Conservation (phyloP, 225 moss, liverwort and hornwort genomes). For the Bryoerythrophyllum caledonicum region DNA sequence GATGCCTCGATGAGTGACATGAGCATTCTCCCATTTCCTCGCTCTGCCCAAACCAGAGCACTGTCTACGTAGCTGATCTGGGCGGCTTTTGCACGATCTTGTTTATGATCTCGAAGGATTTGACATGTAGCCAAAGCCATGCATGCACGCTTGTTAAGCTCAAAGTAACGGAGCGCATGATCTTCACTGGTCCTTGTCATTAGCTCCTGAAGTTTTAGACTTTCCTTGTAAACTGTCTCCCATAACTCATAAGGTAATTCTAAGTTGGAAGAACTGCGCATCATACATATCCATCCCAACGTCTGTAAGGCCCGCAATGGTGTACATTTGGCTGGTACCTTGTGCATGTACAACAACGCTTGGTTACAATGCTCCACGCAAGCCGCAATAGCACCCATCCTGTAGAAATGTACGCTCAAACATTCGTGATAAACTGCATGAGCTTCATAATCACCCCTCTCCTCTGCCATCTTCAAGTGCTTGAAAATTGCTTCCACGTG, state of each 20-base stretch:
- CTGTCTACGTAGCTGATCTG: neutral
- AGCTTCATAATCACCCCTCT: neutral
- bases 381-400: neutral
- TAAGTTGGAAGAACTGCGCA: too few species aligned
- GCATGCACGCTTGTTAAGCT: neutral
- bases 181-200: constrained; percentile 13
- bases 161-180: constrained; percentile 26
- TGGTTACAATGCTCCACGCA: neutral
- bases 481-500: too few species aligned
- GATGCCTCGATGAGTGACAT: constrained; percentile 27
- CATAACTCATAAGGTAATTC: neutral
- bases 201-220: neutral
- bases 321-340: neutral
- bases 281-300: constrained; percentile 20
- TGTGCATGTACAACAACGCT: neutral
- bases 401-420: neutral
- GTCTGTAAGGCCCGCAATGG: neutral
- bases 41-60: constrained; percentile 22
- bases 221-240: neutral
- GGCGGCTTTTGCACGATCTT: neutral
- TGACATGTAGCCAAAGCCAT: constrained; percentile 28
- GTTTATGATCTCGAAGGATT: neutral
- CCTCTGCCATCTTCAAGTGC: neutral
- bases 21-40: constrained; percentile 33
- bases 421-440: neutral